Evolutionary conservation across 371 early-diverging fungal genomes (phyloP).

Genomic region (Nematocida ausubeli): DNA sequence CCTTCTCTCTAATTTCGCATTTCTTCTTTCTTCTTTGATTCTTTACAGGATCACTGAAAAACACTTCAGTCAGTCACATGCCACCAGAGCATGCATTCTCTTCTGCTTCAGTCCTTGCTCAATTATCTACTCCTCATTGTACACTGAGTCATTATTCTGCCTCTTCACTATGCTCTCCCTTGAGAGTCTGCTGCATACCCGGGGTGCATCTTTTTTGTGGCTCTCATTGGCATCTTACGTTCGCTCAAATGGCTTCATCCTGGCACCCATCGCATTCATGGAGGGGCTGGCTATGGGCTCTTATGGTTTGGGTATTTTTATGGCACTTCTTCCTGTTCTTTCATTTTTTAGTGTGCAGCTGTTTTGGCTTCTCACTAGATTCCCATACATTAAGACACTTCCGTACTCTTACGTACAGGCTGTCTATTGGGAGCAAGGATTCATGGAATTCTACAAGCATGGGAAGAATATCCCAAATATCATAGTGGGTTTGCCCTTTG

Average conservation of each 20-base stretch:
- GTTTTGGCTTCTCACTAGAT: slow-evolving; percentile 53
- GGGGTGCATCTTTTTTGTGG: not conserved
- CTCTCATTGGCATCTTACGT: slow-evolving; percentile 57
- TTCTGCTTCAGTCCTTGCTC: slow-evolving; percentile 65
- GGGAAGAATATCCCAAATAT: slow-evolving; percentile 66
- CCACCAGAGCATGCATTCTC: slow-evolving; percentile 43
- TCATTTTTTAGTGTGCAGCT: slow-evolving; percentile 57
- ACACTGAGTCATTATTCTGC: slow-evolving; percentile 66
- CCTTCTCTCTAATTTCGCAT: slow-evolving; percentile 65
- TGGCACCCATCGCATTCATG: slow-evolving; percentile 51
- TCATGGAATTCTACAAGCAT: slow-evolving; percentile 62
- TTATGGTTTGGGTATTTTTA: not conserved
- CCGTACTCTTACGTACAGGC: slow-evolving; percentile 66
- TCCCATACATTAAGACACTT: slow-evolving; percentile 31
- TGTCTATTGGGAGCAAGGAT: slow-evolving; percentile 68
- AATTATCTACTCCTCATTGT: slow-evolving; percentile 63
- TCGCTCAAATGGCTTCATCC: slow-evolving; percentile 66
- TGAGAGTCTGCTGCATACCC: slow-evolving; percentile 6
- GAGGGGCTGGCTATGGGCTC: not conserved
- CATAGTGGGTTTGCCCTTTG: slow-evolving; percentile 63
- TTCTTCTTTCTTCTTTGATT: slow-evolving; percentile 52
- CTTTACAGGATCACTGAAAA: slow-evolving; percentile 57
- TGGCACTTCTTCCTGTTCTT: slow-evolving; percentile 5
- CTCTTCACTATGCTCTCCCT: slow-evolving; percentile 56
- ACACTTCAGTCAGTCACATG: slow-evolving; percentile 13